A percentile compares a stretch with the other conserved stretches of the same genome.
Conservation (phyloP, 2,329 filamentous ascomycete species). For the Aspergillus intermedius region DNA sequence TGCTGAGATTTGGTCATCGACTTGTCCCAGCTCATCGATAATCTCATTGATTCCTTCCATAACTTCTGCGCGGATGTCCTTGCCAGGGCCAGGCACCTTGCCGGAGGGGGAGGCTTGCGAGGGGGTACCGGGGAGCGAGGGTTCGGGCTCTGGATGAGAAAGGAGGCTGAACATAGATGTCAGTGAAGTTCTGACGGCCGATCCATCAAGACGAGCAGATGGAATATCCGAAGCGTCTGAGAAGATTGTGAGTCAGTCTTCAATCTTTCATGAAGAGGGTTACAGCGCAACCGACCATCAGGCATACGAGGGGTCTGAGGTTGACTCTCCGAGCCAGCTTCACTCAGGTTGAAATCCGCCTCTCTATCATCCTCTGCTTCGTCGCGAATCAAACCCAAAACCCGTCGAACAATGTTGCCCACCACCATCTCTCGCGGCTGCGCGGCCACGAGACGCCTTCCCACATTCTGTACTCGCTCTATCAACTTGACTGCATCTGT, state of each 20-base stretch:
- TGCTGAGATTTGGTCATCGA: conserved; percentile 85
- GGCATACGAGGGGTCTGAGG: conserved; percentile 35
- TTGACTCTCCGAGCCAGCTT: conserved; percentile 52
- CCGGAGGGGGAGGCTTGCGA: conserved; percentile 31
- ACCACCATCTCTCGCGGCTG: conserved; percentile 88
- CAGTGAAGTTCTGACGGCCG: conserved; percentile 52
- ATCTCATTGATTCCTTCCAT: conserved; percentile 93
- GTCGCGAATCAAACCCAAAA: conserved; percentile 84
- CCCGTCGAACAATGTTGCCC: conserved; percentile 86
- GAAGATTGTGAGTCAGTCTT: conserved; percentile 4
- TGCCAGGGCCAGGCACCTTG: conserved; percentile 26
- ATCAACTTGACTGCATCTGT: conserved; percentile 72
- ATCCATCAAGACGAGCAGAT: conserved; percentile 25
- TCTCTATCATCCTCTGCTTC: conserved; percentile 78
- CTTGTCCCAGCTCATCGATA: conserved; percentile 86
- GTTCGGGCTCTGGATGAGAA: conserved; percentile 54
- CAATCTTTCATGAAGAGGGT: neutral
- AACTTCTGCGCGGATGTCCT: conserved; percentile 81
- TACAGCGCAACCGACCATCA: conserved; percentile 24
- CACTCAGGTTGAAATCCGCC: conserved; percentile 53
- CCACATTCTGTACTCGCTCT: conserved; percentile 70
- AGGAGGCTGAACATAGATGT: conserved; percentile 82
- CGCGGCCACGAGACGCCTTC: conserved; percentile 69
- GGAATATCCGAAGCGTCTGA: conserved; percentile 19
- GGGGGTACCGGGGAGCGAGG: conserved; percentile 34